A percentile compares a stretch with the other conserved stretches of the same genome.
phyloP scores from a whole-genome alignment of 1,284 basidiomycete species.

The Pascua sp. region DNA sequence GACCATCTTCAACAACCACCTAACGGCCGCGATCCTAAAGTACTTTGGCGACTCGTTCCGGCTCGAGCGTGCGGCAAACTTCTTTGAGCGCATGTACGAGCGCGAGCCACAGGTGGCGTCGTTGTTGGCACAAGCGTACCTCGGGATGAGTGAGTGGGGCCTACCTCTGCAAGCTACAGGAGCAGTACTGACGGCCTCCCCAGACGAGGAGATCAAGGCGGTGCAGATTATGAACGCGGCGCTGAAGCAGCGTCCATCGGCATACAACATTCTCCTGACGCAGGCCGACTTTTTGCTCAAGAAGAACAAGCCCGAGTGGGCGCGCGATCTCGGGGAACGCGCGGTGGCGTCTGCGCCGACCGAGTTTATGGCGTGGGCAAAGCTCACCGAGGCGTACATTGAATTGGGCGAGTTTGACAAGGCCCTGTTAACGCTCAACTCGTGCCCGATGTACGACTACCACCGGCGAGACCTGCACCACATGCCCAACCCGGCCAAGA shows the following conservation, averaged over 20 bases:
- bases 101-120: constrained; percentile 87
- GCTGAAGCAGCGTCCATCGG: constrained; percentile 79
- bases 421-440: constrained; percentile 87
- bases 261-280: constrained; percentile 87
- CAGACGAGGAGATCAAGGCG: constrained; percentile 97
- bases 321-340: constrained; percentile 83
- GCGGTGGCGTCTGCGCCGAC: constrained; percentile 97
- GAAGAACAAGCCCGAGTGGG: constrained; percentile 84
- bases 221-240: constrained; percentile 88
- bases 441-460: constrained; percentile 99
- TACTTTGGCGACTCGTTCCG: constrained; percentile 93
- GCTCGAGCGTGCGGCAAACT: constrained; percentile 82
- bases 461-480: constrained; percentile 94
- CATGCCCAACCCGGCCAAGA: constrained; percentile 72
- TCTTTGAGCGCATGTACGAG: constrained; percentile 86
- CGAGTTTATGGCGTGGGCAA: constrained; percentile 99
- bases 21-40: constrained; percentile 91
- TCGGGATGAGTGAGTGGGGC: constrained; percentile 90
- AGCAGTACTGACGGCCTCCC: background rate
- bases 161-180: no score
- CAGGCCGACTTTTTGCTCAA: constrained; percentile 85
- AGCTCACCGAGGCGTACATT: constrained; percentile 90
- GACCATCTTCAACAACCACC: constrained; percentile 93
- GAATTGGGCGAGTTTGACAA: constrained; percentile 83
- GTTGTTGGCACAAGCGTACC: constrained; percentile 81